A percentile compares a stretch with the other conserved stretches of the same genome.
These are phyloP conservation scores for Rhizopus sp. DNA, from an alignment of 371 early-diverging fungal species.

Conservation along the genomic window DNA sequence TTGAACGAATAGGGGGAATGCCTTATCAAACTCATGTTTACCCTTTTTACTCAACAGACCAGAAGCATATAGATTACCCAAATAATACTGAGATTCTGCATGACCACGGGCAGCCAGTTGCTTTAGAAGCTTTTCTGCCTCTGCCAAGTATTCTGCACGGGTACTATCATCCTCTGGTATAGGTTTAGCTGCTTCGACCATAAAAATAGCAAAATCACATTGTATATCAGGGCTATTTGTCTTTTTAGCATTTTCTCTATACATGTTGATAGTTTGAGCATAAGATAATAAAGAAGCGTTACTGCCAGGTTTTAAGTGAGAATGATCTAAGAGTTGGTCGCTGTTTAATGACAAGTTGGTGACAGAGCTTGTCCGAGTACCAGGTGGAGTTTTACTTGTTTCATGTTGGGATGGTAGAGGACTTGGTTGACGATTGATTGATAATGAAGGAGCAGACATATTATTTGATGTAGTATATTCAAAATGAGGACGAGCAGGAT, in stretches of 20 bases:
- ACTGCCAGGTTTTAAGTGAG: slow-evolving; percentile 67
- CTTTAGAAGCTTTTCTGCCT: slow-evolving; percentile 63
- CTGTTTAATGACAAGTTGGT: slow-evolving; percentile 33
- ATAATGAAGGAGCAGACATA: slow-evolving; percentile 27
- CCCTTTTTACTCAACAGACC: slow-evolving; percentile 60
- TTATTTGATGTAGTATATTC: slow-evolving; percentile 23
- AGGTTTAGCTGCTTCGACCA: slow-evolving; percentile 69
- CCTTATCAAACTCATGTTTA: slow-evolving; percentile 72
- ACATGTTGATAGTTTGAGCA: slow-evolving; percentile 71
- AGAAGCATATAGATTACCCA: slow-evolving; percentile 66
- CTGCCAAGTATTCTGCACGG: slow-evolving; percentile 61
- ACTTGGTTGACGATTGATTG: slow-evolving; percentile 22
- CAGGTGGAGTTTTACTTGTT: slow-evolving; percentile 30
- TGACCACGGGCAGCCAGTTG: slow-evolving; percentile 65
- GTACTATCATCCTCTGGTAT: slow-evolving; percentile 54
- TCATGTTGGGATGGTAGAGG: slow-evolving; percentile 20
- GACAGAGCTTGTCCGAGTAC: slow-evolving; percentile 37
- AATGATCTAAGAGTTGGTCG: slow-evolving; percentile 63
- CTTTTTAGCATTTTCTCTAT: slow-evolving; percentile 81
- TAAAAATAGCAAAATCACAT: slow-evolving; percentile 81
- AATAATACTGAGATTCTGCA: slow-evolving; percentile 67
- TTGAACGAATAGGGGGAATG: slow-evolving; percentile 69
- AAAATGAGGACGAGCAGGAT: slow-evolving; percentile 20
- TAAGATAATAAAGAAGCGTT: slow-evolving; percentile 69
- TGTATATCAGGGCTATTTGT: slow-evolving; percentile 80